Conservation (phyloP, 352 stramenopile genomes). For the Pythium apleroticum region DNA sequence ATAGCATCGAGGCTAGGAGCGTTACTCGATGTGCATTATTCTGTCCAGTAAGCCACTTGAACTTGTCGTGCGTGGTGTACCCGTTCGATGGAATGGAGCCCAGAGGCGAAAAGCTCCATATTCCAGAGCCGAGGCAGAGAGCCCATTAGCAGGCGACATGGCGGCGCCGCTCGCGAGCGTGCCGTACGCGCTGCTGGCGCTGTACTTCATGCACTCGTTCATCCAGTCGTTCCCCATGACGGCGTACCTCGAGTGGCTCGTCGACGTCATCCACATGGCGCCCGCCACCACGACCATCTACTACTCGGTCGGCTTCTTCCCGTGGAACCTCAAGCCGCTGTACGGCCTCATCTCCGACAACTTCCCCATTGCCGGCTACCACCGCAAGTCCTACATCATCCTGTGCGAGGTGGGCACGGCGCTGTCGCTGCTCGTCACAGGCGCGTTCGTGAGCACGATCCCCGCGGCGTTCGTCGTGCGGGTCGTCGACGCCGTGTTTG, state of each 20-base stretch:
- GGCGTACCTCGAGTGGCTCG: conserved; percentile 77
- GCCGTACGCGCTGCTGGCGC: conserved; percentile 53
- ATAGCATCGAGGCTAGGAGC: conserved; percentile 28
- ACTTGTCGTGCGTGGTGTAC: neutral
- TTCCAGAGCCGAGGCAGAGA: neutral
- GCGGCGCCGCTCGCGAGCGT: conserved; percentile 28
- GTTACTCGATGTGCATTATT: conserved; percentile 19
- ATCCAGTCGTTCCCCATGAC: conserved; percentile 76
- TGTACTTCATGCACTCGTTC: conserved; percentile 84
- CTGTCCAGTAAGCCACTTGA: conserved; percentile 9
- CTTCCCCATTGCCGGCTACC: conserved; percentile 69
- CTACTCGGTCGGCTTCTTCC: conserved; percentile 82
- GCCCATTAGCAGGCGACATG: neutral
- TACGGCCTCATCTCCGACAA: conserved; percentile 79
- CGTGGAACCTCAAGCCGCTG: conserved; percentile 85
- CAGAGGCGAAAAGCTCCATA: conserved; percentile 2
- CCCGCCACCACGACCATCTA: conserved; percentile 77
- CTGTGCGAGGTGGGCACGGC: conserved; percentile 63
- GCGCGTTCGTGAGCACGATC: conserved; percentile 52
- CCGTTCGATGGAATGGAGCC: conserved; percentile 2
- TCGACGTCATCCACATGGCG: conserved; percentile 73
- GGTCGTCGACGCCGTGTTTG: conserved; percentile 63
- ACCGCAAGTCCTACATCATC: conserved; percentile 82
- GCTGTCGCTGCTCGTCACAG: conserved; percentile 55
- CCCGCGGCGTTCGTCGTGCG: conserved; percentile 66